phyloP scores from a whole-genome alignment of 495 filamentous ascomycete genomes.

The Schizothecium vesticola region DNA sequence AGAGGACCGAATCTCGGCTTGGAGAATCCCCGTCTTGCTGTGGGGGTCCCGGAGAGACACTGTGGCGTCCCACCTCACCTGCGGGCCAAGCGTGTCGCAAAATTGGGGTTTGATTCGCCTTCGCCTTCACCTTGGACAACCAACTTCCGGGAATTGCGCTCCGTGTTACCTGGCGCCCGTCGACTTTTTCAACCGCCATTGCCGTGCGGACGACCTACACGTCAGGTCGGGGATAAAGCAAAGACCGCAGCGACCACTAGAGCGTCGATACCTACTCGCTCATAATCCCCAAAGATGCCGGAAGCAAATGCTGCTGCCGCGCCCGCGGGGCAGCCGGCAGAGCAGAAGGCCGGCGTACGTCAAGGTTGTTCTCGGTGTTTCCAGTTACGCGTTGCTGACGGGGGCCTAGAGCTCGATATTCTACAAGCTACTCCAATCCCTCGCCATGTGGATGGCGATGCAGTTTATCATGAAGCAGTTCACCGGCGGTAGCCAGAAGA shows the following conservation, averaged over 20 bases:
- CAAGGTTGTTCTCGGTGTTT: background rate
- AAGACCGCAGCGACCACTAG: background rate
- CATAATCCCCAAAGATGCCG: slow-evolving; percentile 31
- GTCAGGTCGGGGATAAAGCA: background rate
- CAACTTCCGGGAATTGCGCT: background rate
- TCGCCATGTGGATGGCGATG: slow-evolving; percentile 41
- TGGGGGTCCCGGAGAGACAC: background rate
- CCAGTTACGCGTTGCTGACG: background rate
- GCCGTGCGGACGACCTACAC: background rate
- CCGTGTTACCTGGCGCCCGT: background rate
- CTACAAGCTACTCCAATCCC: slow-evolving; percentile 34
- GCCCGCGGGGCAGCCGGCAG: slow-evolving; percentile 24
- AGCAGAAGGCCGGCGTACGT: slow-evolving; percentile 35
- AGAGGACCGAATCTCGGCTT: background rate
- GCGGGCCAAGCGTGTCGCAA: background rate
- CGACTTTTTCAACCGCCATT: background rate
- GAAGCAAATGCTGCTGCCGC: slow-evolving; percentile 25
- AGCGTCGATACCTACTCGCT: background rate
- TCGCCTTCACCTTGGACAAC: background rate
- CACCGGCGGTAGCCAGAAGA: slow-evolving; percentile 41
- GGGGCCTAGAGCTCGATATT: slow-evolving; percentile 27
- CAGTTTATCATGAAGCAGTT: slow-evolving; percentile 44
- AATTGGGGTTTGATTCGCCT: background rate
- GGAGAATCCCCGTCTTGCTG: background rate
- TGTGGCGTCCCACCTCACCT: background rate